Percentiles rank a stretch among this genome's conserved stretches.
These are phyloP conservation scores for Magnusiomyces clavatus DNA, from an alignment of 1,139 yeast genomes.

Conservation along the genomic window DNA sequence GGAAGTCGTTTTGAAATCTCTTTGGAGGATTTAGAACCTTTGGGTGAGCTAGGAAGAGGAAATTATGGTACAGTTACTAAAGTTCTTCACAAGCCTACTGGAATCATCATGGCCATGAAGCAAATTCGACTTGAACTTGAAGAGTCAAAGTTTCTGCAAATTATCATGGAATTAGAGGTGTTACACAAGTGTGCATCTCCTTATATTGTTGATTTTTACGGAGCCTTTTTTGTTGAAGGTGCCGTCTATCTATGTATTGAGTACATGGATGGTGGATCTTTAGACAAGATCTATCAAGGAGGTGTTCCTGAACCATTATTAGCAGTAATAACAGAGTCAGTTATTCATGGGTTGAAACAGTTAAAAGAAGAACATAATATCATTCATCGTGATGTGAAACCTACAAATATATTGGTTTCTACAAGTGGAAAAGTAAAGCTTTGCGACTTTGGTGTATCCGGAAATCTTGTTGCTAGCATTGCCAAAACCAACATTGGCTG, in stretches of 20 bases:
- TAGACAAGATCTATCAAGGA: constrained; percentile 73
- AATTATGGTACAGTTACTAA: constrained; percentile 93
- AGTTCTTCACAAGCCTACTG: constrained; percentile 90
- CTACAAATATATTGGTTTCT: constrained; percentile 80
- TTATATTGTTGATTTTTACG: constrained; percentile 88
- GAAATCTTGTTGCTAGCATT: constrained; percentile 88
- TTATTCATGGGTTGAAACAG: constrained; percentile 73
- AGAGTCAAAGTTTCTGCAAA: constrained; percentile 85
- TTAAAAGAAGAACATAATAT: constrained; percentile 85
- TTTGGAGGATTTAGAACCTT: constrained; percentile 72
- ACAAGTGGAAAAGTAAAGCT: constrained; percentile 79
- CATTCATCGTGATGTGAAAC: constrained; percentile 95
- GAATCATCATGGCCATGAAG: constrained; percentile 92
- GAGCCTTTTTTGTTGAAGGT: constrained; percentile 95
- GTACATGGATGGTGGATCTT: constrained; percentile 95
- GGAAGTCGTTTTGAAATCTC: constrained; percentile 86
- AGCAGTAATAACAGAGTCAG: constrained; percentile 75
- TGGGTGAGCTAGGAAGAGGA: constrained; percentile 88
- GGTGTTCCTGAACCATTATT: constrained; percentile 78
- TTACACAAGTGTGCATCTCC: constrained; percentile 87
- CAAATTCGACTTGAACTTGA: constrained; percentile 89
- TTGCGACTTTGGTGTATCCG: constrained; percentile 96
- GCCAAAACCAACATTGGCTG: constrained; percentile 97
- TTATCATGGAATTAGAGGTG: constrained; percentile 90
- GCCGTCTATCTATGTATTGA: constrained; percentile 99